phyloP scores from a whole-genome alignment of 495 filamentous ascomycete genomes.

The Diplogelasinospora grovesii region DNA sequence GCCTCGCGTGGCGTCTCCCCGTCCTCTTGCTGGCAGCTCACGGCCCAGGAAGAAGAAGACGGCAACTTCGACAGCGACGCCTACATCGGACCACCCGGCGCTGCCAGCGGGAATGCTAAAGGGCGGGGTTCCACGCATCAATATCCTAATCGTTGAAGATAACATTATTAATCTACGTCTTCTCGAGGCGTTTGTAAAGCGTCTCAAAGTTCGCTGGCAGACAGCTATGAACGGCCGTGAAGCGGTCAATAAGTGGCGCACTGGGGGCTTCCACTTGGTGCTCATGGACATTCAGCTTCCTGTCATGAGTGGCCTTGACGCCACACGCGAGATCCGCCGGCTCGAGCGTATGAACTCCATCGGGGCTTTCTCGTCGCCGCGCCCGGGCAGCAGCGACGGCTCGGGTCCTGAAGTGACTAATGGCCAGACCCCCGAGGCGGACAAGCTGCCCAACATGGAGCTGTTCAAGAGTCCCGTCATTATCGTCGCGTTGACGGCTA shows the following conservation, averaged over 20 bases:
- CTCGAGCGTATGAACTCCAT: slow-evolving; percentile 85
- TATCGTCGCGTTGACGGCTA: slow-evolving; percentile 93
- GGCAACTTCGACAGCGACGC: too few relatives aligned
- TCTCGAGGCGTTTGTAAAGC: slow-evolving; percentile 92
- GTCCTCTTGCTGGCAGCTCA: slow-evolving; percentile 21
- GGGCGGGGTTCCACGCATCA: slow-evolving; percentile 88
- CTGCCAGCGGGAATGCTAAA: slow-evolving; percentile 65
- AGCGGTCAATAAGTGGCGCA: slow-evolving; percentile 85
- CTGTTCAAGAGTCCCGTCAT: slow-evolving; percentile 95
- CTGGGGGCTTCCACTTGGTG: slow-evolving; percentile 93
- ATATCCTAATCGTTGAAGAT: slow-evolving; percentile 95
- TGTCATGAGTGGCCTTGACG: slow-evolving; percentile 93
- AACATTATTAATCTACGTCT: slow-evolving; percentile 95
- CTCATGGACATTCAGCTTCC: slow-evolving; percentile 98
- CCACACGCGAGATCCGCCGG: slow-evolving; percentile 92
- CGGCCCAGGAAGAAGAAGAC: slow-evolving; percentile 51
- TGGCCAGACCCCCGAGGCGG: slow-evolving; percentile 46
- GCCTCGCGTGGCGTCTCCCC: slow-evolving; percentile 55
- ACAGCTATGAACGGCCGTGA: slow-evolving; percentile 91
- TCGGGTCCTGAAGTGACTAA: slow-evolving; percentile 14
- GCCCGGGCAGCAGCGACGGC: not conserved
- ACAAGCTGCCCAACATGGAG: slow-evolving; percentile 61
- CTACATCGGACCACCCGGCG: slow-evolving; percentile 44
- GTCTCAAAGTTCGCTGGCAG: slow-evolving; percentile 95
- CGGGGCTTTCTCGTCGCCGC: slow-evolving; percentile 63